Conservation (phyloP, 202 grass and related monocot genomes). For the Zizania palustris region DNA sequence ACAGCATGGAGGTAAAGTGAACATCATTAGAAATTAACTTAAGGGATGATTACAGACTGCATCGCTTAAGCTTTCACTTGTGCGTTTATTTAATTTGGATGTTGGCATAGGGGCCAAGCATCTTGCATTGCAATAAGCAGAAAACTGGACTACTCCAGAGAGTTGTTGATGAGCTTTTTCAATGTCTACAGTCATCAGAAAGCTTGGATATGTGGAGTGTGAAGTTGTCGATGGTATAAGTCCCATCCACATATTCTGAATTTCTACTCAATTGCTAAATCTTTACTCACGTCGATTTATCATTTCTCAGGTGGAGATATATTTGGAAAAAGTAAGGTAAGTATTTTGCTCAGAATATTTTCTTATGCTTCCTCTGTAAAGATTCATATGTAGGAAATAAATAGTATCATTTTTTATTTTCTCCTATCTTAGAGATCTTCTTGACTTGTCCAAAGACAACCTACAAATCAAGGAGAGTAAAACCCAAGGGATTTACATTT, state of each 20-base stretch:
- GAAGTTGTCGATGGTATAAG: constrained; percentile 76
- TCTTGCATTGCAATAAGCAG: constrained; percentile 73
- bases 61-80: constrained; percentile 18
- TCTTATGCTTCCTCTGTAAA: constrained; percentile 19
- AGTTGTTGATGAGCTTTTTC: constrained; percentile 74
- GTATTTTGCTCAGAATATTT: constrained; percentile 29
- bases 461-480: constrained; percentile 89
- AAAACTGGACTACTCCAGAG: constrained; percentile 67
- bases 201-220: constrained; percentile 54
- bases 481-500: constrained; percentile 85
- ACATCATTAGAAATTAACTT: constrained; percentile 12
- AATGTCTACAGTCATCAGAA: constrained; percentile 52
- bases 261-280: constrained; percentile 7
- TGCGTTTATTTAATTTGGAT: constrained; percentile 17
- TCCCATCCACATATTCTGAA: constrained; percentile 25
- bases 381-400: constrained; percentile 17
- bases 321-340: constrained; percentile 91
- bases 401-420: constrained; percentile 13
- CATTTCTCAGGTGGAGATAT: constrained; percentile 80
- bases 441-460: constrained; percentile 94
- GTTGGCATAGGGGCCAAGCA: constrained; percentile 65
- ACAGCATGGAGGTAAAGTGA: constrained; percentile 80
- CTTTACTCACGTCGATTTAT: constrained; percentile 29
- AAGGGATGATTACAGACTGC: constrained; percentile 26
- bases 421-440: constrained; percentile 72